These are phyloP conservation scores for Marsdenia floribunda DNA, from an alignment of 257 asterid species.

Conservation along the genomic window DNA sequence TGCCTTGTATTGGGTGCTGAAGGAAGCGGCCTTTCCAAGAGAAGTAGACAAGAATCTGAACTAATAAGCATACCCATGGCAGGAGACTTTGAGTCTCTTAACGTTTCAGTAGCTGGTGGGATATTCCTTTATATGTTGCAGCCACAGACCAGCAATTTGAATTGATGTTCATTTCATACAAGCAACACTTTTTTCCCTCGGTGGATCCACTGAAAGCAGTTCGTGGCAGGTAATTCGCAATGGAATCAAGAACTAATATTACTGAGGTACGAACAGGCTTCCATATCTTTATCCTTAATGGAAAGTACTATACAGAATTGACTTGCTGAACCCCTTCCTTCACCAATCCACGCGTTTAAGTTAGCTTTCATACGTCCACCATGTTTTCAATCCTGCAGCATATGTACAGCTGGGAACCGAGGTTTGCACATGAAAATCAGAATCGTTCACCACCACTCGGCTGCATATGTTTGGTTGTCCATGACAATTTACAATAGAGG, in stretches of 20 bases:
- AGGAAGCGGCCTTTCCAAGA: conserved; percentile 79
- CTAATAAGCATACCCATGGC: conserved; percentile 84
- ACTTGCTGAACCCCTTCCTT: no score
- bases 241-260: neutral
- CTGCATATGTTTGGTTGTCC: no score
- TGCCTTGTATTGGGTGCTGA: conserved; percentile 87
- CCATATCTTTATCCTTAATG: neutral
- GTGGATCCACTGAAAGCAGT: neutral
- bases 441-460: no score
- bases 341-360: no score
- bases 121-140: conserved; percentile 85
- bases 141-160: conserved; percentile 22
- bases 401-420: no score
- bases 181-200: neutral
- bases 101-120: conserved; percentile 99
- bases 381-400: no score
- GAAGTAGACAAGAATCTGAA: conserved; percentile 48
- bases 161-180: conserved; percentile 9
- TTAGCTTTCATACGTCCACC: no score
- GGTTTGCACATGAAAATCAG: no score
- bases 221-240: neutral
- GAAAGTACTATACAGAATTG: neutral
- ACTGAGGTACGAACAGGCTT: neutral
- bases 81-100: conserved; percentile 81
- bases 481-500: no score